phyloP scores from a whole-genome alignment of 805 yeast genomes.

The Starmerella sirachaensis region DNA sequence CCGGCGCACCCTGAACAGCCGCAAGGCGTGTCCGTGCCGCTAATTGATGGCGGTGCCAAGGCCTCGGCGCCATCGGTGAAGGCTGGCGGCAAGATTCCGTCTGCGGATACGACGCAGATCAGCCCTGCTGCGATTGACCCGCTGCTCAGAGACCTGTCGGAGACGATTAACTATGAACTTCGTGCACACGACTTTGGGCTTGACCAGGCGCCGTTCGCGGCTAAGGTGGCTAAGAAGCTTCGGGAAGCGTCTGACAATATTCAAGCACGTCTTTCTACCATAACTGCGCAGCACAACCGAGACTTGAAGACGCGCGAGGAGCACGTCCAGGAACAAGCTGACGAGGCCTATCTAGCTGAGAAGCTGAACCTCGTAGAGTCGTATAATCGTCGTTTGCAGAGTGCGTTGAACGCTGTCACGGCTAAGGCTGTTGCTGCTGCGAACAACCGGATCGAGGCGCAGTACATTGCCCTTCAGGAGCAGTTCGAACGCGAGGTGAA shows the following conservation, averaged over 20 bases:
- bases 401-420: constrained; percentile 58
- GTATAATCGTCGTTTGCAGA: constrained; percentile 43
- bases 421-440: constrained; percentile 57
- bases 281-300: constrained; percentile 21
- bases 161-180: too few species aligned
- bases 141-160: too few species aligned
- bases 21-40: constrained; percentile 24
- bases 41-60: too few species aligned
- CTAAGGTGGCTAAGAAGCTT: too few species aligned
- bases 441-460: constrained; percentile 55
- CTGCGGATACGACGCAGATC: neutral
- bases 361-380: constrained; percentile 52
- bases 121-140: neutral
- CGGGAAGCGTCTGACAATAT: too few species aligned
- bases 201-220: too few species aligned
- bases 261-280: constrained; percentile 12
- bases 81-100: neutral
- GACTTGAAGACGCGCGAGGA: constrained; percentile 6
- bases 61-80: neutral
- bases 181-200: too few species aligned
- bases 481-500: constrained; percentile 49
- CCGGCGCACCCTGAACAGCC: constrained; percentile 18
- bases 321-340: constrained; percentile 11
- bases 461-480: constrained; percentile 56
- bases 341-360: constrained; percentile 26